Evolutionary conservation across 495 filamentous ascomycete species (phyloP), one percentile per base, ranked within the genome.

Genomic region (Podospora pseudopauciseta): DNA sequence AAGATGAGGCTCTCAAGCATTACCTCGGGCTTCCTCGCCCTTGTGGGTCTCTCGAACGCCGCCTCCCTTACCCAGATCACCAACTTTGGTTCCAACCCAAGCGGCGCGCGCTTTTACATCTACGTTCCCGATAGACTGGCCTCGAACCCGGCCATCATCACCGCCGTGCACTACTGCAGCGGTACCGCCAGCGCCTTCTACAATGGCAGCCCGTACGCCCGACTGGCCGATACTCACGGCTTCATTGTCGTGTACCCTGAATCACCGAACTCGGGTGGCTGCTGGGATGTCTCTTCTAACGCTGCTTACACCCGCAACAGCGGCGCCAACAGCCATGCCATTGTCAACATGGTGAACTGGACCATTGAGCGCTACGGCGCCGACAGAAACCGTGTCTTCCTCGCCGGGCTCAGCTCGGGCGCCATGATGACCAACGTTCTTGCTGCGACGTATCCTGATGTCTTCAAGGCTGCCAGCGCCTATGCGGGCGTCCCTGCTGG

Each of bases 401-500:
- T 82, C 18, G 84, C 80, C 5, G 86, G 86, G 16, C 77, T 75
- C 32, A 85, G 81, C 69, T 86, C 85, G 0, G 86, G 86, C 5
- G 86, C 83, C 39, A 77, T 78, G 76, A 78, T 78, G 75, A 75
- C 74, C 65, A 88, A 88, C 70, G 84, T 88, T 32, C 75, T 88
- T 67, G 82, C 84, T 5, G 86, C 84, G 23, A 83, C 84, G 11
- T 87, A 88, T 72, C 86, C 86, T 0, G 79, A 86, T 18, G 55
- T 88, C 44, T 87, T 88, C 79, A 76, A 77, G 4, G 86, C 86
- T 1, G 86, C 74, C 11, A 82, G 80, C 9, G 86, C 78, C 53
- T 89, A 88, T 76, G 78, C 85, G 5, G 88, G 88, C 23, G 86
- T 90, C 1, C 78, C 87, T 11, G 86, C 83, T 30, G 87, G 86